These are phyloP conservation scores for Crithidia brevicula DNA, from an alignment of 208 protist genomes.

Conservation along the genomic window DNA sequence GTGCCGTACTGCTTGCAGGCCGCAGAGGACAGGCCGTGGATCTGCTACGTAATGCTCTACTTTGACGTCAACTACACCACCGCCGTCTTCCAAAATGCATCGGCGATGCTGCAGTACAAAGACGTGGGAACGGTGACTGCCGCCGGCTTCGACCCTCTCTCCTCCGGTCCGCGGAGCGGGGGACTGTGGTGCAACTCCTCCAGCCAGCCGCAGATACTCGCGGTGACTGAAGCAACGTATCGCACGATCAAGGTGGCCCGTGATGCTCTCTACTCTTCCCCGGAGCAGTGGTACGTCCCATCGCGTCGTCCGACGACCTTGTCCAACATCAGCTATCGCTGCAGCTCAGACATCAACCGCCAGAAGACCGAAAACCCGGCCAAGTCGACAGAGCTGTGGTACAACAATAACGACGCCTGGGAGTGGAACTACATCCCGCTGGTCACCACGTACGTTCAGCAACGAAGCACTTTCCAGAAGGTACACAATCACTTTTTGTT, in stretches of 20 bases:
- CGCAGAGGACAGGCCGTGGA: slow-evolving; percentile 2
- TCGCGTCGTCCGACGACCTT: slow-evolving; percentile 29
- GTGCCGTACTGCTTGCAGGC: slow-evolving; percentile 51
- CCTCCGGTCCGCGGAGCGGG: slow-evolving; percentile 17
- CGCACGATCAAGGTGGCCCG: slow-evolving; percentile 28
- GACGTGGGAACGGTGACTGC: slow-evolving; percentile 61
- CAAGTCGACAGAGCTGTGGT: slow-evolving; percentile 70
- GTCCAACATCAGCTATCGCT: slow-evolving; percentile 47
- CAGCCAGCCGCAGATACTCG: slow-evolving; percentile 54
- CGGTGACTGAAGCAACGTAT: slow-evolving; percentile 52
- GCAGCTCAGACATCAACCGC: slow-evolving; percentile 67
- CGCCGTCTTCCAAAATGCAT: slow-evolving; percentile 58
- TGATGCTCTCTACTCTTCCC: slow-evolving; percentile 36
- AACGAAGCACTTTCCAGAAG: slow-evolving; percentile 35
- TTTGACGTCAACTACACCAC: slow-evolving; percentile 78
- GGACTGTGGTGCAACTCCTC: slow-evolving; percentile 53
- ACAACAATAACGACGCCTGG: slow-evolving; percentile 51
- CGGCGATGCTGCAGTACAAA: slow-evolving; percentile 24
- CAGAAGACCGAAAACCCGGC: slow-evolving; percentile 52
- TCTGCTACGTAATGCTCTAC: slow-evolving; percentile 74
- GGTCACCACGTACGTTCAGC: slow-evolving; percentile 29
- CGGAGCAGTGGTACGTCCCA: slow-evolving; percentile 43
- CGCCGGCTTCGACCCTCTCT: slow-evolving; percentile 63
- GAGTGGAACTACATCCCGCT: slow-evolving; percentile 68
- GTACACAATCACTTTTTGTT: slow-evolving; percentile 66